Evolutionary conservation across 2,329 filamentous ascomycete species (phyloP).

Genomic region (Fusarium pseudoanthophilum): DNA sequence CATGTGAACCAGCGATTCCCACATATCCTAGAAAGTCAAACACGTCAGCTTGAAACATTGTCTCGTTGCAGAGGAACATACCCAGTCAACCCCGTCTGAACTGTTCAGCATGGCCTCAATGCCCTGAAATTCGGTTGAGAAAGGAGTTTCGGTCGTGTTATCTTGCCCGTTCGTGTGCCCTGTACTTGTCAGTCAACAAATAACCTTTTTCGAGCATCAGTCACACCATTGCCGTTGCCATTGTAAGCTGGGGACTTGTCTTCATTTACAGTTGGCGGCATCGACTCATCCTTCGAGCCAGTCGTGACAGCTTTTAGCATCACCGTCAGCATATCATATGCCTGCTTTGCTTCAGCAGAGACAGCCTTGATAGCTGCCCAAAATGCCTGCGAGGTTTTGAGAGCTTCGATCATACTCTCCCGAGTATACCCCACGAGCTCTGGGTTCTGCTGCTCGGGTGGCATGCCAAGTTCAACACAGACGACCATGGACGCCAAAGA

Average conservation of each 20-base stretch:
- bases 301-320: conserved; percentile 23
- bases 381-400: conserved; percentile 25
- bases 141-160: background rate
- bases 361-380: conserved; percentile 18
- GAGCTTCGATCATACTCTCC: conserved; percentile 6
- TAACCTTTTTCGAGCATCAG: no score
- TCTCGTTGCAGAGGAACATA: background rate
- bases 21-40: conserved; percentile 1
- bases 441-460: background rate
- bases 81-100: conserved; percentile 33
- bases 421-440: background rate
- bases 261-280: rapidly evolving
- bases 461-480: conserved; percentile 27
- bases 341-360: conserved; percentile 27
- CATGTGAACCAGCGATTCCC: conserved; percentile 29
- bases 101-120: conserved; percentile 28
- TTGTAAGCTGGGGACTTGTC: background rate
- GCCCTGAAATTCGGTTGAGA: conserved; percentile 11
- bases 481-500: conserved; percentile 33
- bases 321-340: conserved; percentile 21
- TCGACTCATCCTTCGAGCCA: background rate
- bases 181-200: background rate
- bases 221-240: background rate
- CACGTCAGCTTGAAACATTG: background rate
- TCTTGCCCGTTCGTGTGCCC: background rate